Evolutionary conservation across 768 basidiomycete genomes (phyloP).

Genomic region (Mycena leptocephala): DNA sequence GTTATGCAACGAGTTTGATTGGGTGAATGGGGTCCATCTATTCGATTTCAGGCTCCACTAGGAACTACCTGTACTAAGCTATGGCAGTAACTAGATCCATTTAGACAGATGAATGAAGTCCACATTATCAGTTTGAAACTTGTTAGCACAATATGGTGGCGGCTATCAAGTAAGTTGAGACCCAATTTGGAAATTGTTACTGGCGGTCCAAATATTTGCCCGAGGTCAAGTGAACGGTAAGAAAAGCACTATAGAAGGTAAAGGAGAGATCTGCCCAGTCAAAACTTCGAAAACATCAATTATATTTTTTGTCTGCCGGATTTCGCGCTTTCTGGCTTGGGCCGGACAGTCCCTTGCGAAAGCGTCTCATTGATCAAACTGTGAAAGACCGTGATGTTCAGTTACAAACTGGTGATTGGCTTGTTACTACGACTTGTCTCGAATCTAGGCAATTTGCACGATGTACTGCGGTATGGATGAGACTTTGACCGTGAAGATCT

Average conservation of each 20-base stretch:
- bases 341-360: neutral
- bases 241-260: conserved; percentile 10
- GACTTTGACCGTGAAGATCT: too few species aligned
- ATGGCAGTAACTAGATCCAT: conserved; percentile 10
- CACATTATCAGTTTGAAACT: conserved; percentile 9
- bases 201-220: conserved; percentile 11
- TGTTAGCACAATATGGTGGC: conserved; percentile 22
- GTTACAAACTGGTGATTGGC: neutral
- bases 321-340: too few species aligned
- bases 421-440: too few species aligned
- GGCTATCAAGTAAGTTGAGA: too few species aligned
- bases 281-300: too few species aligned
- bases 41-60: conserved; percentile 11
- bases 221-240: conserved; percentile 8
- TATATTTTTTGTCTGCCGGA: too few species aligned
- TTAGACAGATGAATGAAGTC: conserved; percentile 16
- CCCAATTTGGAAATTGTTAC: conserved; percentile 10
- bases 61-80: conserved; percentile 8
- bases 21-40: conserved; percentile 7
- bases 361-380: neutral
- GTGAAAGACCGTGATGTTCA: conserved; percentile 2
- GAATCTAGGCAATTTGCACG: too few species aligned
- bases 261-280: neutral
- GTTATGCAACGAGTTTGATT: conserved; percentile 15
- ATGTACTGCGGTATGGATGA: too few species aligned